Evolutionary conservation across 352 stramenopile genomes (phyloP).

Genomic region (Phytophthora lateralis): DNA sequence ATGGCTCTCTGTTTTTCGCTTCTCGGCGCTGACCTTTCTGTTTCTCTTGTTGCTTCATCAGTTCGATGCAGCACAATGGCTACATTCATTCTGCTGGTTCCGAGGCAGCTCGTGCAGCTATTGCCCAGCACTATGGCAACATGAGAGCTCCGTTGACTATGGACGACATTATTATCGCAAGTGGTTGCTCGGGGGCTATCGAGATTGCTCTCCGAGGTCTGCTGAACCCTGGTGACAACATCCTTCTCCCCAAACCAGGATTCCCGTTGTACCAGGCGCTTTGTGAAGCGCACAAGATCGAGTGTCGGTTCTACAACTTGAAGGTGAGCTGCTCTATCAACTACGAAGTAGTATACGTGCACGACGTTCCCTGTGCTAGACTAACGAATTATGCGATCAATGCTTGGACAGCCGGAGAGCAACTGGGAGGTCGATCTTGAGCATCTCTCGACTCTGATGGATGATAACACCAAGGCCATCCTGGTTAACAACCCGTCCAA

Average conservation of each 20-base stretch:
- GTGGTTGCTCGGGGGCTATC: constrained; percentile 93
- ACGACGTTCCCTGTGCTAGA: neutral
- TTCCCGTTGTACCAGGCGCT: constrained; percentile 97
- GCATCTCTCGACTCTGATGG: constrained; percentile 89
- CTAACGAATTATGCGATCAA: neutral
- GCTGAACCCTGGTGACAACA: constrained; percentile 90
- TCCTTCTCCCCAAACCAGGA: constrained; percentile 93
- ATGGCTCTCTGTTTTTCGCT: neutral
- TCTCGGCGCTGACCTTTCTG: neutral
- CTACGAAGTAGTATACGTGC: no score
- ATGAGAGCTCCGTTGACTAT: constrained; percentile 64
- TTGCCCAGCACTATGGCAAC: constrained; percentile 86
- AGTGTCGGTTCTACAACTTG: constrained; percentile 92
- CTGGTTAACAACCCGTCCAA: constrained; percentile 97
- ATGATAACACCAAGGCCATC: constrained; percentile 90
- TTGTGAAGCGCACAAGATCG: constrained; percentile 91
- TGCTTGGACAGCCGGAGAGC: constrained; percentile 56
- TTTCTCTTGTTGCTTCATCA: constrained; percentile 16
- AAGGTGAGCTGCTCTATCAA: constrained; percentile 30
- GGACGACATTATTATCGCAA: constrained; percentile 94
- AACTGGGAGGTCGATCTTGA: constrained; percentile 94
- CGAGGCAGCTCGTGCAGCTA: constrained; percentile 81
- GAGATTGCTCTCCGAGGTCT: constrained; percentile 93
- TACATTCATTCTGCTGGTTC: constrained; percentile 94
- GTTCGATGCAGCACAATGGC: constrained; percentile 88